Evolutionary conservation across 2,329 filamentous ascomycete genomes (phyloP).

Genomic region (Venturia asperata): DNA sequence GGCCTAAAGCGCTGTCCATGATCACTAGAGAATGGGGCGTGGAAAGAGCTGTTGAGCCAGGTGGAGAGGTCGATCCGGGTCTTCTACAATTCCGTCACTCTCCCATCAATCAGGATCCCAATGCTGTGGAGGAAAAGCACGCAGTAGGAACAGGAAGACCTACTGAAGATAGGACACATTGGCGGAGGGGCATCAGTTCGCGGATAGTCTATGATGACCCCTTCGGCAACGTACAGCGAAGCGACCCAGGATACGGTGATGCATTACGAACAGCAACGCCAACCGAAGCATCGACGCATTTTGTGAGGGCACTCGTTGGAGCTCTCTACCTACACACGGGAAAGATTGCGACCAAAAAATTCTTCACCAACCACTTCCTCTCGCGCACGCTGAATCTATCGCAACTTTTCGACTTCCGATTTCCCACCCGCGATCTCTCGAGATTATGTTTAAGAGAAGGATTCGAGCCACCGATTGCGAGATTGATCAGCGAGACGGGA

Average conservation of each 20-base stretch:
- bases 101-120: conserved; percentile 29
- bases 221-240: conserved; percentile 61
- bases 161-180: conserved; percentile 30
- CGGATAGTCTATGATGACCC: conserved; percentile 75
- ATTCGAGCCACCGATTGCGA: conserved; percentile 79
- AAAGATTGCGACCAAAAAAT: conserved; percentile 67
- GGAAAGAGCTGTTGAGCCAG: conserved; percentile 77
- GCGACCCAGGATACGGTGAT: neutral
- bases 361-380: conserved; percentile 78
- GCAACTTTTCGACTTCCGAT: conserved; percentile 73
- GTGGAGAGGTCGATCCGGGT: conserved; percentile 85
- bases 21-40: conserved; percentile 86
- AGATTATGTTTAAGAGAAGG: conserved; percentile 80
- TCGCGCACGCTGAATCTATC: conserved; percentile 70
- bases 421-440: conserved; percentile 75
- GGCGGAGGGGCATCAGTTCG: conserved; percentile 65
- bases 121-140: neutral
- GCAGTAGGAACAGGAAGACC: neutral
- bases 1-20: conserved; percentile 63
- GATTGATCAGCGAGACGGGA: conserved; percentile 86
- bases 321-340: conserved; percentile 82
- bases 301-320: conserved; percentile 77
- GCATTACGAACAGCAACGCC: conserved; percentile 10
- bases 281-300: conserved; percentile 60
- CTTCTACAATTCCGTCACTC: conserved; percentile 68